A percentile compares a stretch with the other conserved stretches of the same genome.
Evolutionary conservation across 1,284 basidiomycete species (phyloP).

Genomic region (Anthracocystis walkeri): DNA sequence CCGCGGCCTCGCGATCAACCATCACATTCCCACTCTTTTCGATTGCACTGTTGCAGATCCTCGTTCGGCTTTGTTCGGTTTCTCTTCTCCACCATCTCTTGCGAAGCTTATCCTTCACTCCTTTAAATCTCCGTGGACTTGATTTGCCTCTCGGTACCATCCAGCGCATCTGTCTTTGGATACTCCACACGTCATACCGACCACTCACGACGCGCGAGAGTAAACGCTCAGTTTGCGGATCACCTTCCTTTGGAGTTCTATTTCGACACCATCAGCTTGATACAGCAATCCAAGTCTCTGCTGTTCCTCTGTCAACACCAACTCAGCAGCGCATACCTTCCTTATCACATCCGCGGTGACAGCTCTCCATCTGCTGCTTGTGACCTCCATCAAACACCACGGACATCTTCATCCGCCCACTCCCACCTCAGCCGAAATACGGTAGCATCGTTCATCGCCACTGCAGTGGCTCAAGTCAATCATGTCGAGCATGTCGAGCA

Average conservation of each 20-base stretch:
- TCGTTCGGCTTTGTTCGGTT: conserved; percentile 1
- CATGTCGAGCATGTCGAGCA: conserved; percentile 64
- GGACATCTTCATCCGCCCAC: not conserved
- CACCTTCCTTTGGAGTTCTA: not conserved
- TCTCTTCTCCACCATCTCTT: not conserved
- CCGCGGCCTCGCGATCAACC: conserved; percentile 20
- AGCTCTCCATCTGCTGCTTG: not conserved
- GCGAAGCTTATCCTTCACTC: not conserved
- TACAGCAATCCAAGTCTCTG: not conserved
- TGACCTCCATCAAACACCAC: not conserved
- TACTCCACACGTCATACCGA: conserved; percentile 3
- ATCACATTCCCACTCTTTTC: conserved; percentile 10
- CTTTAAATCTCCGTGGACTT: conserved; percentile 1
- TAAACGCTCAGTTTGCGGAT: conserved; percentile 8
- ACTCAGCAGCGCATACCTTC: not conserved
- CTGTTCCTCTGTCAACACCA: not conserved
- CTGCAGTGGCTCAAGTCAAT: conserved; percentile 7
- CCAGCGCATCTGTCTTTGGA: not conserved
- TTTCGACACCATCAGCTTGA: not conserved
- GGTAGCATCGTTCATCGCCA: conserved; percentile 3
- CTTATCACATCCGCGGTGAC: conserved; percentile 1
- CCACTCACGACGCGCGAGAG: not conserved
- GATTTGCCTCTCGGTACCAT: not conserved
- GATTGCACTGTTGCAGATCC: not conserved
- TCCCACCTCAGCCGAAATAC: not conserved